phyloP scores from a whole-genome alignment of 208 protist genomes.

The Trypanosomatidae sp. region DNA sequence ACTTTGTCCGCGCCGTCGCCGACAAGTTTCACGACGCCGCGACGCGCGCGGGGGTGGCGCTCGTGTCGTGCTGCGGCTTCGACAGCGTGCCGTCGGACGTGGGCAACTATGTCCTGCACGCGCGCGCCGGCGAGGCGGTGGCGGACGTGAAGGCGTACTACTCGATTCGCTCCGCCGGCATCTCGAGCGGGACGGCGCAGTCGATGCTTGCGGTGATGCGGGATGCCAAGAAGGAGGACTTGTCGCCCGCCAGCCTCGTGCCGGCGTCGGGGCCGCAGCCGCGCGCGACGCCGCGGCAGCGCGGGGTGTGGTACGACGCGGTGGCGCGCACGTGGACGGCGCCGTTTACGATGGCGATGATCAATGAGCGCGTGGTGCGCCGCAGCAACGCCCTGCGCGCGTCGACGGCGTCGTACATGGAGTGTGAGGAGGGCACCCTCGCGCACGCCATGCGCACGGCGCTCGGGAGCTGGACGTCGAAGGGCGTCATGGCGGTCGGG shows the following conservation, averaged over 20 bases:
- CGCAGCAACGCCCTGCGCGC: conserved; percentile 64
- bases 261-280: conserved; percentile 21
- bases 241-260: conserved; percentile 23
- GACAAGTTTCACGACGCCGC: conserved; percentile 60
- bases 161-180: conserved; percentile 8
- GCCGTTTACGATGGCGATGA: conserved; percentile 41
- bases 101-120: conserved; percentile 65
- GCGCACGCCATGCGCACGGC: conserved; percentile 9
- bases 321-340: conserved; percentile 20
- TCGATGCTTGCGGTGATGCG: conserved; percentile 20
- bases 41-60: conserved; percentile 21
- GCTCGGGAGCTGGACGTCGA: conserved; percentile 6
- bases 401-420: conserved; percentile 31
- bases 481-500: conserved; percentile 11
- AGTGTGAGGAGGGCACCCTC: conserved; percentile 27
- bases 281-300: conserved; percentile 8
- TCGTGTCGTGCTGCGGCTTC: conserved; percentile 82
- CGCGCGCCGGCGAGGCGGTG: conserved; percentile 22
- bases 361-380: conserved; percentile 69
- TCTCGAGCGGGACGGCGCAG: conserved; percentile 56
- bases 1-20: conserved; percentile 57
- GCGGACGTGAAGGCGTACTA: conserved; percentile 31
- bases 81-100: conserved; percentile 81
- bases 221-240: conserved; percentile 12
- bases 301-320: conserved; percentile 49